Evolutionary conservation across 2,329 filamentous ascomycete species (phyloP), one percentile per base, ranked within the genome.

Genomic region (Alternaria arbusti): DNA sequence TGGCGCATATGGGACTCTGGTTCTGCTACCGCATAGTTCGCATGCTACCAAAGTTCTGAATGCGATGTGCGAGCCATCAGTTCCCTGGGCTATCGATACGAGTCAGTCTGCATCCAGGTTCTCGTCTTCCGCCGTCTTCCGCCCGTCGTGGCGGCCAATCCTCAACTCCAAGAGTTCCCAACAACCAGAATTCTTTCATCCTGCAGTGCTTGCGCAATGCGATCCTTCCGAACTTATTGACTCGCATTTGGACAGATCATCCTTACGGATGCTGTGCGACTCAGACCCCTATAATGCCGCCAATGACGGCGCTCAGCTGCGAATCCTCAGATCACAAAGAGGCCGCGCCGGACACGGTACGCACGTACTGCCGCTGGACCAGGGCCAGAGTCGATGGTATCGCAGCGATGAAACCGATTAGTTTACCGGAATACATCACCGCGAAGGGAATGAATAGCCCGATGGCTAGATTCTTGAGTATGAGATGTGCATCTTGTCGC

Each of bases 351-450:
- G 20, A 63, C 44, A 52, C 61, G 61, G 50, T 23, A 63, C 55
- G 61, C 61, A 63, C 51, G 51, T 55, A 45, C 56, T 59, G 23
- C 60, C 61, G 61, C 36, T 49, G 25, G 12, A 36, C 51, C 25
- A 56, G 54, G 52, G 6, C 40, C 4, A 45, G 52, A 40, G 36
- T 40, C 36, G 36, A 44, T 32, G 49, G 25, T 2, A 55, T n/a
- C 25, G n/a, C 23, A 20, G 17, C 20, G 13, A 26, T 44, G 40
- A 17, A 40, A 55, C 56, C 56, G 56, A 52, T 52, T 59, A 51
- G 56, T n/a, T 20, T 25, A 32, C 49, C n/a, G 25, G 17, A 23
- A 28, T 40, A 15, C 25, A 28, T n/a, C 17, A 10, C 47, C 9
- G 17, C 43, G 26, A 47, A 32, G 40, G 10, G 20, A 56, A 32